Percentiles rank a stretch among this genome's conserved stretches.
Evolutionary conservation across 1,284 basidiomycete genomes (phyloP).

Genomic region (Malassezia yamatoensis): DNA sequence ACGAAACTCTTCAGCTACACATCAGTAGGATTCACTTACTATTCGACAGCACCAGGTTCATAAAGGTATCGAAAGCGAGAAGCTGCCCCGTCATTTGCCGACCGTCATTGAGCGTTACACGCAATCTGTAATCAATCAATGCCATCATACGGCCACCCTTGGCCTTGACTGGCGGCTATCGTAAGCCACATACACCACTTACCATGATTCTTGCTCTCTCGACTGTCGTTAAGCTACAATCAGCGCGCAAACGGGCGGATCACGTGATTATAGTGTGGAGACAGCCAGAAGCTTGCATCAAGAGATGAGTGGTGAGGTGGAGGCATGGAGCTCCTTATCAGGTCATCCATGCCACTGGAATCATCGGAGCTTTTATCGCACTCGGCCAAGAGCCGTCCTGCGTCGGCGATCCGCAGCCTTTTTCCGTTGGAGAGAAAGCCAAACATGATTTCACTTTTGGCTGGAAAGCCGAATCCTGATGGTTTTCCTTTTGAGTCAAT

Average conservation of each 20-base stretch:
- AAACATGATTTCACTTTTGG: slow-evolving; percentile 67
- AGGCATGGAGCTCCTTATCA: neutral
- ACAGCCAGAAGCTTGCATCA: neutral
- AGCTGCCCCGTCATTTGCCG: slow-evolving; percentile 91
- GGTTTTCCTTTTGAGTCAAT: slow-evolving; percentile 80
- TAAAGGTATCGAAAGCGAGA: slow-evolving; percentile 98
- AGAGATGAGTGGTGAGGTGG: too few relatives aligned
- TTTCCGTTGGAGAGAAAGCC: slow-evolving; percentile 67
- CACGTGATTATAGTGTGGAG: slow-evolving; percentile 11
- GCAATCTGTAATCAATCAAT: slow-evolving; percentile 94
- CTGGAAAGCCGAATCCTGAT: slow-evolving; percentile 65
- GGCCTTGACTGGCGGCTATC: slow-evolving; percentile 34
- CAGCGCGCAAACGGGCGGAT: slow-evolving; percentile 1
- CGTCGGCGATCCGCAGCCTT: slow-evolving; percentile 55
- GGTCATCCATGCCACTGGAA: slow-evolving; percentile 8
- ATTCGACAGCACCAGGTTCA: slow-evolving; percentile 97
- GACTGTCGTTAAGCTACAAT: neutral
- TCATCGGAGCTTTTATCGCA: slow-evolving; percentile 1
- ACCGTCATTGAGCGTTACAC: slow-evolving; percentile 95
- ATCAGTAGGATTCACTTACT: slow-evolving; percentile 59
- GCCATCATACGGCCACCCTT: slow-evolving; percentile 71
- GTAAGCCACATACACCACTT: slow-evolving; percentile 1
- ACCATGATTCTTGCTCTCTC: slow-evolving; percentile 7
- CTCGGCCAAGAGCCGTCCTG: slow-evolving; percentile 2
- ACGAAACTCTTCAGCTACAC: slow-evolving; percentile 41